These are phyloP conservation scores for Irpex lacteus DNA, from an alignment of 1,284 basidiomycete genomes.

Conservation along the genomic window DNA sequence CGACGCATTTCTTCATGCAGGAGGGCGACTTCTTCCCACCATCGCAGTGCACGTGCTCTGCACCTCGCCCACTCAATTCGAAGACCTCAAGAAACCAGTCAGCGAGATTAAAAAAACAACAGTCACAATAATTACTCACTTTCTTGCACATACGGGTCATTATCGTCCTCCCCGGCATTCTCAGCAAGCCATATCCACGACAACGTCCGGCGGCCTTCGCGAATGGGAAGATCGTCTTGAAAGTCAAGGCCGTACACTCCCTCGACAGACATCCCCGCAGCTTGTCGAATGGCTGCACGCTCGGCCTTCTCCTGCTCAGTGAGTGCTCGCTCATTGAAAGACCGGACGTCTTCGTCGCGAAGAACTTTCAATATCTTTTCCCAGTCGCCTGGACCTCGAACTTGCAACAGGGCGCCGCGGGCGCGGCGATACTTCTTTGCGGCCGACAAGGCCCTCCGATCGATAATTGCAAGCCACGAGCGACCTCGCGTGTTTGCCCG, in stretches of 20 bases:
- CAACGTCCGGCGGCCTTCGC: constrained; percentile 2
- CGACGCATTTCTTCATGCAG: constrained; percentile 20
- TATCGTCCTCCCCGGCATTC: background rate
- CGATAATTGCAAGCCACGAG: background rate
- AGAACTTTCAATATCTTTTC: background rate
- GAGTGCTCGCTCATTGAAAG: constrained; percentile 3
- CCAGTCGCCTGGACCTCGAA: constrained; percentile 2
- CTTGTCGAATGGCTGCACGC: background rate
- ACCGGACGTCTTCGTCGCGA: constrained; percentile 3
- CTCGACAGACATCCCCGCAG: background rate
- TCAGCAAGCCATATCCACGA: constrained; percentile 14
- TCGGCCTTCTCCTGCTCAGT: background rate
- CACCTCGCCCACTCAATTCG: constrained; percentile 17
- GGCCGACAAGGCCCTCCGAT: background rate
- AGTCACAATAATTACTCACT: background rate
- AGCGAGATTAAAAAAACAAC: background rate
- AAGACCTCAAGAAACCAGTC: constrained; percentile 7
- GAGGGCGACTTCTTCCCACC: constrained; percentile 18
- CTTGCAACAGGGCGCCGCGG: background rate
- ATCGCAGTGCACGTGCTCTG: constrained; percentile 12
- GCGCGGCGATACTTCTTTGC: background rate
- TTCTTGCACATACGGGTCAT: background rate
- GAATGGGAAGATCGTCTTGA: background rate
- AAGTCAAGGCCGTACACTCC: background rate
- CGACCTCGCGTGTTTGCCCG: constrained; percentile 20